These are phyloP conservation scores for Colletotrichum tabaci DNA, from an alignment of 2,329 filamentous ascomycete species.

Conservation along the genomic window DNA sequence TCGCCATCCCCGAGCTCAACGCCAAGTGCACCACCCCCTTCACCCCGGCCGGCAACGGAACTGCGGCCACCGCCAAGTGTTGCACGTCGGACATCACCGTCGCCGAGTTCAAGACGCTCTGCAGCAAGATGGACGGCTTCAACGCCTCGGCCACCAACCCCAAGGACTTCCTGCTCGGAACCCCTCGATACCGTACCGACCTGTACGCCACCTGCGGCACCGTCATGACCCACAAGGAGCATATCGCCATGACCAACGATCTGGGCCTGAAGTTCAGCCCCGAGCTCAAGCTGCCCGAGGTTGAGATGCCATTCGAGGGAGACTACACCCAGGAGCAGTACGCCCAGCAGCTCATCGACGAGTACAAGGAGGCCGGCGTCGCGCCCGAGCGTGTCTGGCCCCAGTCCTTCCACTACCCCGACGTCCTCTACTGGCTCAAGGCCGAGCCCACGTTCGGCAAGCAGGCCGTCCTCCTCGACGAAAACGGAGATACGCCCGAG, in stretches of 20 bases:
- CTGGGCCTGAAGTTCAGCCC: slow-evolving; percentile 75
- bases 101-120: slow-evolving; percentile 76
- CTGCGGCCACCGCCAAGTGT: slow-evolving; percentile 73
- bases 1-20: slow-evolving; percentile 72
- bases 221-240: slow-evolving; percentile 73
- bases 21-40: slow-evolving; percentile 76
- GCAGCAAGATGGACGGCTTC: slow-evolving; percentile 79
- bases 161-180: slow-evolving; percentile 71
- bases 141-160: slow-evolving; percentile 72
- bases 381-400: slow-evolving; percentile 69
- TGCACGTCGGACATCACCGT: slow-evolving; percentile 81
- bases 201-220: slow-evolving; percentile 76
- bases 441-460: slow-evolving; percentile 71
- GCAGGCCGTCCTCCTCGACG: slow-evolving; percentile 77
- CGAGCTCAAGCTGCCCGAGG: slow-evolving; percentile 77
- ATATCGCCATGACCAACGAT: slow-evolving; percentile 71
- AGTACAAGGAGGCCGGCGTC: slow-evolving; percentile 69
- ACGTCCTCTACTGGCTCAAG: slow-evolving; percentile 77
- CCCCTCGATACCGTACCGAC: slow-evolving; percentile 74
- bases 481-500: slow-evolving; percentile 68
- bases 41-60: slow-evolving; percentile 65
- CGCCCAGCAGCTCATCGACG: slow-evolving; percentile 75
- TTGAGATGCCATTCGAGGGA: slow-evolving; percentile 78
- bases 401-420: slow-evolving; percentile 76
- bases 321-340: slow-evolving; percentile 77